Evolutionary conservation across 257 asterid species (phyloP).

Genomic region (Plectranthus barbatus): DNA sequence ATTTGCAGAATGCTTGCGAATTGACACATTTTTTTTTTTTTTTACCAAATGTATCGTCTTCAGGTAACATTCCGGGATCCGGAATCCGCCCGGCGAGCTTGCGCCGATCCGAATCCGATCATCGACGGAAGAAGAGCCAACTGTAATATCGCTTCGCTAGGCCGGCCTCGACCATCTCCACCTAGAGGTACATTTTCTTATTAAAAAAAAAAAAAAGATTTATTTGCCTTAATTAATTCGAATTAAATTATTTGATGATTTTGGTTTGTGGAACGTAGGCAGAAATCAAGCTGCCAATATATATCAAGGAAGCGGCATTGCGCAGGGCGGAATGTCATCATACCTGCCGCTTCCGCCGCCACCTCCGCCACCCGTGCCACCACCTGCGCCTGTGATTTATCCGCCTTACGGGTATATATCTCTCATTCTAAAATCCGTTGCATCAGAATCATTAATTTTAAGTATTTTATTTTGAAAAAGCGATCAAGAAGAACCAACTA

Average conservation of each 20-base stretch:
- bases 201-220: neutral
- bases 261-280: conserved; percentile 25
- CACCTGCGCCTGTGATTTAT: conserved; percentile 55
- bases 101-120: conserved; percentile 76
- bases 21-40: neutral
- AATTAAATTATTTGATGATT: neutral
- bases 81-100: conserved; percentile 78
- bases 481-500: neutral
- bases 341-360: conserved; percentile 46
- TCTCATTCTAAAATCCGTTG: neutral
- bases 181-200: conserved; percentile 20
- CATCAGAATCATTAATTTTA: neutral
- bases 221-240: neutral
- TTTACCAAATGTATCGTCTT: neutral
- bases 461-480: neutral
- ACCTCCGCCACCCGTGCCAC: conserved; percentile 35
- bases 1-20: too few relatives aligned
- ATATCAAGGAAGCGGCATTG: conserved; percentile 45
- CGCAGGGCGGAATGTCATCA: conserved; percentile 45
- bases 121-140: conserved; percentile 93
- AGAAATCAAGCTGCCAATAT: conserved; percentile 51
- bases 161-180: conserved; percentile 89
- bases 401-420: conserved; percentile 78
- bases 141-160: conserved; percentile 88
- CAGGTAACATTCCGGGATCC: conserved; percentile 92